A percentile compares a stretch with the other conserved stretches of the same genome.
Conservation (phyloP, 129 eudicot genomes). For the Flaveria sonorensis region DNA sequence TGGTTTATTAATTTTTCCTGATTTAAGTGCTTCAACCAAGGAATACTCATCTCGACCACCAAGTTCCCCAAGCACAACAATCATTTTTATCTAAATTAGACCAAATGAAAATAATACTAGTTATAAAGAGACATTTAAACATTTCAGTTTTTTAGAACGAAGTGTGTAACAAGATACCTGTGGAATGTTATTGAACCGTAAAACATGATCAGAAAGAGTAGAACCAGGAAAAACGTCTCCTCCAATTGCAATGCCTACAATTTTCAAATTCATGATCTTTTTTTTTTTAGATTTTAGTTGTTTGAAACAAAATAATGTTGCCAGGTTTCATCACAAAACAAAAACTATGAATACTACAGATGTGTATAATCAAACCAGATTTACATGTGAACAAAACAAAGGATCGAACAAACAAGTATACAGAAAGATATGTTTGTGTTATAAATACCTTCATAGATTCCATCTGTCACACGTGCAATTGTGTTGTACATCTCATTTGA, state of each 20-base stretch:
- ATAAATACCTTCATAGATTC: slow-evolving; percentile 85
- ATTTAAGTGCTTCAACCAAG: slow-evolving; percentile 92
- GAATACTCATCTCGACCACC: slow-evolving; percentile 99
- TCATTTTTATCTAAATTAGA: slow-evolving; percentile 73
- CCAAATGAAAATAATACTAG: slow-evolving; percentile 4
- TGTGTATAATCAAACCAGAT: slow-evolving; percentile 7
- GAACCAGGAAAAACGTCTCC: slow-evolving; percentile 99
- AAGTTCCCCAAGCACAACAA: slow-evolving; percentile 95
- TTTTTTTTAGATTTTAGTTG: background rate
- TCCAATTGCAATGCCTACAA: slow-evolving; percentile 94
- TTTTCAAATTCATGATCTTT: slow-evolving; percentile 8
- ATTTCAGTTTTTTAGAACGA: background rate
- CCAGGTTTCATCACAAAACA: background rate
- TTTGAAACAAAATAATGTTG: slow-evolving; percentile 16
- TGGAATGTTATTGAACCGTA: slow-evolving; percentile 95
- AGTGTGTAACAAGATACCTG: slow-evolving; percentile 54
- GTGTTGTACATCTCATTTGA: slow-evolving; percentile 93
- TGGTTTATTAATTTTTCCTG: slow-evolving; percentile 87
- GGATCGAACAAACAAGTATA: background rate
- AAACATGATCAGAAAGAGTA: slow-evolving; percentile 96
- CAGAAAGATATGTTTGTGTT: background rate
- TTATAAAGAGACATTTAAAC: background rate
- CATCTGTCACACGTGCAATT: slow-evolving; percentile 97
- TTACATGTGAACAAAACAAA: slow-evolving; percentile 19
- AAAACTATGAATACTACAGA: background rate